Base-by-base conservation (phyloP, 1,139 yeast species). In the Saccharomyces hybrid region DNA sequence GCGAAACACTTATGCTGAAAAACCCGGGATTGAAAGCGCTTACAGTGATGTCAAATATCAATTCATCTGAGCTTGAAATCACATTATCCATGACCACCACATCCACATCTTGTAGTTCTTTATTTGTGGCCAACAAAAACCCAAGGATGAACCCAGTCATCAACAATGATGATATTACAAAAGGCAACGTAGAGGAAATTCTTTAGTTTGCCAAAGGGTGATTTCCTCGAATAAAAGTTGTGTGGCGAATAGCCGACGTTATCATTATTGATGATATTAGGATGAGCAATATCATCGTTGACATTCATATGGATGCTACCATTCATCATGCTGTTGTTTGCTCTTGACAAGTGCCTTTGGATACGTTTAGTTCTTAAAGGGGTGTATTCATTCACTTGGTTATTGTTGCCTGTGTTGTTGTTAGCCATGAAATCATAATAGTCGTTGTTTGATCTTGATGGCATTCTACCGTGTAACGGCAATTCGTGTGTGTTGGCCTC, bases 11-110 rank as follows among this genome's bases (percentile, higher is more conserved):
- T 3, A 91, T 82, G 1, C 88, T 78, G 62, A 86, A 78, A 75
- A 88, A 80, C 0, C 97, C 97, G 0, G 97, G 97, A 68, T 93
- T 93, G 61, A 84, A 80, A 0, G 95, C 96, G 58, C 83, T 85
- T 21, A 89, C 82, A 2, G 81, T 79, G 59, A 91, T 74, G 68
- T 86, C 89, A 72, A 91, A 89, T 1, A 90, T 80, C 53, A 93
- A 74, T 66, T 90, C 97, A 65, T 90, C 96, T 61, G 85, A 84
- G 57, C 95, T 84, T 2, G 89, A 88, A 29, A 91, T 75, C 0
- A 93, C 80, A 62, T 88, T 88, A 54, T 81, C 81, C 52, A 91
- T 76, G 12, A 81, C 74, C 1, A 75, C 70, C 11, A 90, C 80
- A 28, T 79, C 73, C 29, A 89, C 86, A 59, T 80, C 77, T 54